phyloP scores from a whole-genome alignment of 192 early-diverging fungal species.

The Jimgerdemannia flammicorona region DNA sequence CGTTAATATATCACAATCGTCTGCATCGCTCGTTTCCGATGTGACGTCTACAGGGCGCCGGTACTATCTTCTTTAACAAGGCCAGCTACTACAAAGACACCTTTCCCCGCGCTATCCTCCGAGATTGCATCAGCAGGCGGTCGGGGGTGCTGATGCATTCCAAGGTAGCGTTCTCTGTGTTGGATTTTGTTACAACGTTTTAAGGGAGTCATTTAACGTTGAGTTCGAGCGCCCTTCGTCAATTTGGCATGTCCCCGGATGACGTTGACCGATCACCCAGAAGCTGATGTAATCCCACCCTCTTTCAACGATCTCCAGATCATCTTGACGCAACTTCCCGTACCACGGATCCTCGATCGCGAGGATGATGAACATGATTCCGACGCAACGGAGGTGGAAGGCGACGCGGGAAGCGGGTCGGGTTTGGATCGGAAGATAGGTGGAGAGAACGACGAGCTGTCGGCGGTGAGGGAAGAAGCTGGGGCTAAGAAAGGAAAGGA shows the following conservation, averaged over 20 bases:
- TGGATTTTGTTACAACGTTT: too few species aligned
- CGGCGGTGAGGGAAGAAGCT: too few species aligned
- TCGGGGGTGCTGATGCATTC: constrained; percentile 32
- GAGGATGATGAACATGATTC: background rate
- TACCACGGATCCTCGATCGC: background rate
- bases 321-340: background rate
- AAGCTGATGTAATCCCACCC: too few species aligned
- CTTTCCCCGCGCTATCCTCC: constrained; percentile 29
- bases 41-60: constrained; percentile 17
- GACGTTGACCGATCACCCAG: too few species aligned
- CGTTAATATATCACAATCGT: background rate
- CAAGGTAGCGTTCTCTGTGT: constrained; percentile 33
- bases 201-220: too few species aligned
- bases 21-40: background rate
- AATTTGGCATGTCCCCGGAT: too few species aligned
- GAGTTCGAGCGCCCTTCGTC: too few species aligned
- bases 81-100: constrained; percentile 21
- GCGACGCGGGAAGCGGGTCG: background rate
- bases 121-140: constrained; percentile 25
- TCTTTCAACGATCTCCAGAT: background rate
- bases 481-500: too few species aligned
- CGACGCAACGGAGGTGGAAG: background rate
- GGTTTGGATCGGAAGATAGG: too few species aligned
- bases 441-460: too few species aligned
- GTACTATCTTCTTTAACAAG: constrained; percentile 29